Evolutionary conservation across 2,329 filamentous ascomycete genomes (phyloP), one percentile per base, ranked within the genome.

Genomic region (Fusarium hainanense): DNA sequence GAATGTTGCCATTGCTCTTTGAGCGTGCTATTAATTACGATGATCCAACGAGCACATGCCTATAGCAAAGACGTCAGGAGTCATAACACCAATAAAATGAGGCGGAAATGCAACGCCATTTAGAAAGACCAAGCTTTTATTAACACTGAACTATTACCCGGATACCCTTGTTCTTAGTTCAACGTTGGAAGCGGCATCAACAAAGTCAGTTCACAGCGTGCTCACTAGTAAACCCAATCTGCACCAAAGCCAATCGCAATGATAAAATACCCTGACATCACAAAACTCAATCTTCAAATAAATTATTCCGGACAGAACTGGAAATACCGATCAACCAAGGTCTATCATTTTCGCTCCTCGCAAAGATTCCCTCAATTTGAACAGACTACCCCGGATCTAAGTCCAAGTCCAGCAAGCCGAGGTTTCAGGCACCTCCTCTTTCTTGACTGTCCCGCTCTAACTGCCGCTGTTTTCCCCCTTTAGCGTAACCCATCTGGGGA

Each of bases 401-500:
- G 49, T 58, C 58, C 64, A 41, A 67, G 46, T 57, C 18, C 11
- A 52, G 57, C n/a, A 66, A 55, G 42, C 64, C 64, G 63, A 67
- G 64, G 63, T 67, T 63, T 58, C n/a, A 43, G 16, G 9, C 44
- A 23, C n/a, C 43, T 50, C 34, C 51, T 50, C 44, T 18, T 41
- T 42, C 50, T 25, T 25, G 9, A 16, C 21, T 7, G n/a, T 49
- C 48, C 28, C 34, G 14, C 27, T 37, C 6, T 46, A 68, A 68
- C 64, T 68, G 50, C 66, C 64, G 58, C 54, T 21, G 41, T 16
- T 52, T 25, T n/a, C 11, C 20, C 34, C 34, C 34, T n/a, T 28
- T 47, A 47, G 44, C 20, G 41, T 18, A 7, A 4, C 49, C 49
- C 10, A 14, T n/a, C 32, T 16, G 49, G 58, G 54, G 23, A 59